A percentile compares a stretch with the other conserved stretches of the same genome.
Evolutionary conservation across 306 rosid species (phyloP).

Genomic region (Sicyos edulis): DNA sequence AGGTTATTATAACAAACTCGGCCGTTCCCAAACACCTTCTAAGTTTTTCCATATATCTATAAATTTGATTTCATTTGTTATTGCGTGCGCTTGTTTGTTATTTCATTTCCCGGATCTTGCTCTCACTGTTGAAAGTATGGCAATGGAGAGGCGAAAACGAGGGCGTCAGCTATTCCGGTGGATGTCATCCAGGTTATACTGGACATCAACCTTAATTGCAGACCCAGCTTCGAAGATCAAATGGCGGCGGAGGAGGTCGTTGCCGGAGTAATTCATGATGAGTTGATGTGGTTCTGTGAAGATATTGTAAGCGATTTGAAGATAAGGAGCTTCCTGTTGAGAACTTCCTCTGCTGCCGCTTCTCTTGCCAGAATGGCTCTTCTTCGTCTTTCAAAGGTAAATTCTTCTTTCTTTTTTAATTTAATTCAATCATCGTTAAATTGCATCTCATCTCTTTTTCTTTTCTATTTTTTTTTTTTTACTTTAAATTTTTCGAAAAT

Average conservation of each 20-base stretch:
- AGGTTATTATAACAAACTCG: no score
- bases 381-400: background rate
- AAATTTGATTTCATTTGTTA: no score
- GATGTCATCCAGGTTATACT: background rate
- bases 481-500: no score
- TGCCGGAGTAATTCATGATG: conserved; percentile 45
- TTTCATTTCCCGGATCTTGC: no score
- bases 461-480: no score
- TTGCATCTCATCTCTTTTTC: no score
- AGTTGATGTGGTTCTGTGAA: conserved; percentile 28
- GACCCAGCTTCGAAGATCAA: conserved; percentile 20
- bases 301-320: conserved; percentile 27
- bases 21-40: no score
- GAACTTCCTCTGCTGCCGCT: conserved; percentile 1
- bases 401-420: background rate
- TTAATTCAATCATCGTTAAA: no score
- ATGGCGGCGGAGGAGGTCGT: conserved; percentile 26
- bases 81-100: no score
- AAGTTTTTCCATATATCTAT: no score
- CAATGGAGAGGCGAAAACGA: no score
- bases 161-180: background rate
- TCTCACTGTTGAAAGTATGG: no score
- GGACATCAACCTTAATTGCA: conserved; percentile 26
- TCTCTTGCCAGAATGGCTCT: conserved; percentile 11
- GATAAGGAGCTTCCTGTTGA: background rate